Base-by-base conservation (phyloP, 2,329 filamentous ascomycete genomes). In the Neonectria sp. region DNA sequence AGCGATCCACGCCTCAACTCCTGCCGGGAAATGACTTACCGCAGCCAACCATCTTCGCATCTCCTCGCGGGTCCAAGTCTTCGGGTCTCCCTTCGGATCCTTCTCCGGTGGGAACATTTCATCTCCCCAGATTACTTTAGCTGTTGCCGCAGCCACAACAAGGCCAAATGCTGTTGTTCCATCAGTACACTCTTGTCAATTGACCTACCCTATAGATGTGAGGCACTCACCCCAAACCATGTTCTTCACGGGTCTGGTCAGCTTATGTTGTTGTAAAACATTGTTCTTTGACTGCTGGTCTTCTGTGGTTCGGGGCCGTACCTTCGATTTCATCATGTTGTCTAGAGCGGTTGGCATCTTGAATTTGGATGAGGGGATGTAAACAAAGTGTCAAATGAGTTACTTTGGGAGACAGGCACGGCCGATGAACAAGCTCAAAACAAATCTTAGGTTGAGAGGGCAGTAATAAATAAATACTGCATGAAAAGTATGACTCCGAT, bases 121-220 rank as follows among this genome's bases (percentile, higher is more conserved):
- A 60, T 89, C 87, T 63, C 94, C 94, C 91, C 93, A 97, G 74
- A 98, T 95, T 21, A 89, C 88, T 92, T 93, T 97, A 48, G 89
- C 90, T 17, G 94, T 92, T 2, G 92, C 94, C 2, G 93, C 94
- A 7, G 93, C 93, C 15, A 98, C 88, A 59, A 97, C 87, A 11
- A 93, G 93, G 5, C 92, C 91, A 78, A 98, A 98, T 21, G 91
- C 93, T 91, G 82, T 74, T 75, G 65, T 60, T 60, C 63, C 63
- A 27, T 74, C 46, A 71, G 63, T 52, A 64, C 29, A 33, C n/a
- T 6, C 4, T 43, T 4, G 21, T 35, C 25, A 55, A n/a, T 13
- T 29, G 21, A 21, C 46, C 64, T 73, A 75, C 73, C 74, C 70
- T 74, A 57, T 60, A 74, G 68, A 17, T 37, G n/a, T 4, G 51